Conservation (phyloP, 2,329 filamentous ascomycete genomes). For the Clathrospora elynae region DNA sequence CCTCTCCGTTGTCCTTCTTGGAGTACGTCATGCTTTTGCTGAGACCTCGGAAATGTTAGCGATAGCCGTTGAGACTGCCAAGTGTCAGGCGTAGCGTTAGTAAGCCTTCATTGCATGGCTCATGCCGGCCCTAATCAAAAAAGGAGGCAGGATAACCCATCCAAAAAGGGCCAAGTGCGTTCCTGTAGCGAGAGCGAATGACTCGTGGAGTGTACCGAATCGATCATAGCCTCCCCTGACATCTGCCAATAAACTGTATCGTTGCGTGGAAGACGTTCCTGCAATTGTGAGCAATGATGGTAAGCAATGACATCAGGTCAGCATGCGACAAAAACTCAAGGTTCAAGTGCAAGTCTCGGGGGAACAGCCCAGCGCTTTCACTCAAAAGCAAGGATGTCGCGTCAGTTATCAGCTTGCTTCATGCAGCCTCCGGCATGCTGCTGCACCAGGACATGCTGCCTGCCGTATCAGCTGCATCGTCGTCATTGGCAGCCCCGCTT, state of each 20-base stretch:
- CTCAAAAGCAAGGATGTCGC: conserved; percentile 20
- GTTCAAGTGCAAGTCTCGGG: conserved; percentile 17
- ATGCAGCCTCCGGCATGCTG: conserved; percentile 26
- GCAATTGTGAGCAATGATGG: conserved; percentile 18
- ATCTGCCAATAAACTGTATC: conserved; percentile 4
- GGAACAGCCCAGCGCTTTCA: conserved; percentile 9
- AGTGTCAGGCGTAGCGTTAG: conserved; percentile 10
- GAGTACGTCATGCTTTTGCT: background rate
- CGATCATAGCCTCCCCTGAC: conserved; percentile 3
- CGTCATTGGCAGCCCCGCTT: conserved; percentile 19
- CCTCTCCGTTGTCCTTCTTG: background rate
- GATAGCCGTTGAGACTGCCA: conserved; percentile 11
- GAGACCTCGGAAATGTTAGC: background rate
- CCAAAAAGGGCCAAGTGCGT: conserved; percentile 7
- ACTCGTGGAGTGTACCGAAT: conserved; percentile 17
- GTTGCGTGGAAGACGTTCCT: conserved; percentile 18
- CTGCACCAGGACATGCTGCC: conserved; percentile 22
- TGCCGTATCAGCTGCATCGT: conserved; percentile 18
- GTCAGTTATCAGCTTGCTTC: conserved; percentile 17
- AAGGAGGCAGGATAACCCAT: background rate
- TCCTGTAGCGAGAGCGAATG: conserved; percentile 7
- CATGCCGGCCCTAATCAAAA: conserved; percentile 4
- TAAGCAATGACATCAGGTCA: conserved; percentile 4
- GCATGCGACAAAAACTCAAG: conserved; percentile 8
- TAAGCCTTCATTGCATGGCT: conserved; percentile 2